phyloP scores from a whole-genome alignment of 257 asterid genomes.

The Scutellaria galericulata region DNA sequence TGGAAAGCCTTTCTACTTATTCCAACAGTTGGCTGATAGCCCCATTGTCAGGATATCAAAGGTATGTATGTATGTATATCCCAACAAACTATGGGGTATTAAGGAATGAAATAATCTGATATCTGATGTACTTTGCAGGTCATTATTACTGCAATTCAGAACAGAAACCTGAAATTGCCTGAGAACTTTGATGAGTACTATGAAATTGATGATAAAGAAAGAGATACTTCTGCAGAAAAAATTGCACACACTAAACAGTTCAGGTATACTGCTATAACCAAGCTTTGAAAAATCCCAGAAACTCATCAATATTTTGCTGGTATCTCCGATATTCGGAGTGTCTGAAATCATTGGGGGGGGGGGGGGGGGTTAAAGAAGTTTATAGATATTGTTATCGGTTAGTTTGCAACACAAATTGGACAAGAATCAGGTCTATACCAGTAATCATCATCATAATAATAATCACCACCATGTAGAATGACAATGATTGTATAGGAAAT shows the following conservation, averaged over 20 bases:
- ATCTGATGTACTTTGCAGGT: slow-evolving; percentile 39
- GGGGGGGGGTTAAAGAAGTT: too few species aligned
- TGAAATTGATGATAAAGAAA: slow-evolving; percentile 29
- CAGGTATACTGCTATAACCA: slow-evolving; percentile 35
- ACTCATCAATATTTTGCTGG: too few species aligned
- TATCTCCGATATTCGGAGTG: too few species aligned
- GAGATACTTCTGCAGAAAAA: slow-evolving; percentile 36
- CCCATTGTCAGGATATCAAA: slow-evolving; percentile 50
- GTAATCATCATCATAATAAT: too few species aligned
- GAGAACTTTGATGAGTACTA: slow-evolving; percentile 28
- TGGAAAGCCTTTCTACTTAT: slow-evolving; percentile 50
- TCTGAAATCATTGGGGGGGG: too few species aligned
- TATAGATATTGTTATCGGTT: too few species aligned
- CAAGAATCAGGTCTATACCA: too few species aligned
- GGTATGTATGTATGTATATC: slow-evolving; percentile 35
- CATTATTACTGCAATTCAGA: slow-evolving; percentile 41
- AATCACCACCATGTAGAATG: too few species aligned
- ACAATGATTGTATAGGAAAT: too few species aligned
- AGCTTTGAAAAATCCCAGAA: too few species aligned
- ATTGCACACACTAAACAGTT: slow-evolving; percentile 42
- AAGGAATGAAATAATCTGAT: neutral
- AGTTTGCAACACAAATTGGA: too few species aligned
- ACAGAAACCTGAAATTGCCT: slow-evolving; percentile 40
- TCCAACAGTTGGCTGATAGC: slow-evolving; percentile 44
- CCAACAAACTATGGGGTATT: neutral